Evolutionary conservation across 1,139 yeast genomes (phyloP).

Genomic region (Pichia sp.): DNA sequence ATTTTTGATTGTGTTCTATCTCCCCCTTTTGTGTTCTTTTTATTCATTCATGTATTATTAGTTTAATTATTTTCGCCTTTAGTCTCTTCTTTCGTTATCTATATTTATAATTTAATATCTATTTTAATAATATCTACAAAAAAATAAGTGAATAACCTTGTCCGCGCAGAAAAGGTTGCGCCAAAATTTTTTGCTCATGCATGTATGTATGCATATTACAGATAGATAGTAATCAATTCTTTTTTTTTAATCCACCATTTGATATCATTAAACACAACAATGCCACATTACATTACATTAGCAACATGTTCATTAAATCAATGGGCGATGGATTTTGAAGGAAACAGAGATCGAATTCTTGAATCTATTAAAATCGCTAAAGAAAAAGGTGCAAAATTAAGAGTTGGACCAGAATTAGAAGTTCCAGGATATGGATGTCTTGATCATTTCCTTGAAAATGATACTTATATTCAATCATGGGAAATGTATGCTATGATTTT

Average conservation of each 20-base stretch:
- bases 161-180: too few relatives aligned
- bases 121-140: too few relatives aligned
- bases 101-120: too few relatives aligned
- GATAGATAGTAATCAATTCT: background rate
- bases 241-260: background rate
- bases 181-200: too few relatives aligned
- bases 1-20: too few relatives aligned
- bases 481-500: slow-evolving; percentile 82
- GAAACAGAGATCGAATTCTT: slow-evolving; percentile 85
- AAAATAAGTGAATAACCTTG: too few relatives aligned
- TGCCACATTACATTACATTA: slow-evolving; percentile 54
- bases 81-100: too few relatives aligned
- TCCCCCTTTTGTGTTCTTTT: background rate
- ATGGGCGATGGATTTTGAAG: slow-evolving; percentile 98
- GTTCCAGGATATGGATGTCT: slow-evolving; percentile 92
- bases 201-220: too few relatives aligned
- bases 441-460: slow-evolving; percentile 91
- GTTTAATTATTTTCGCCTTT: too few relatives aligned
- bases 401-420: slow-evolving; percentile 97
- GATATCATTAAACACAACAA: slow-evolving; percentile 18
- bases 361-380: slow-evolving; percentile 78
- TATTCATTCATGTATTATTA: background rate
- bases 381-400: slow-evolving; percentile 61
- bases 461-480: slow-evolving; percentile 87
- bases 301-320: slow-evolving; percentile 79